Base-by-base conservation (phyloP, 192 early-diverging fungal genomes). In the Gaertneriomyces semiglobifer region DNA sequence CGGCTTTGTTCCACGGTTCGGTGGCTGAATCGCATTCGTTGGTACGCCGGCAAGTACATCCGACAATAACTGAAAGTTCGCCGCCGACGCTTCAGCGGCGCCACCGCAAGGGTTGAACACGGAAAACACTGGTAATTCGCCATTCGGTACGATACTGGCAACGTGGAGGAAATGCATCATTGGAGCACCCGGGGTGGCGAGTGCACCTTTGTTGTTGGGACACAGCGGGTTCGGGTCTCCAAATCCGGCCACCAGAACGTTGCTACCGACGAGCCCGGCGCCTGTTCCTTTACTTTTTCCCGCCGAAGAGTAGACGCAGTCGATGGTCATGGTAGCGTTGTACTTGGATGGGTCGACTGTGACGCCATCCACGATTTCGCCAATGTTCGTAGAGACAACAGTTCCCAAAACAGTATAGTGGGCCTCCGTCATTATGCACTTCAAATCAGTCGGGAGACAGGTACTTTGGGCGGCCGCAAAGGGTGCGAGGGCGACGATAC, bases 351-450 rank as follows among this genome's bases (percentile, higher is more conserved):
- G 41, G 41, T 6, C 18, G 14, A 38, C 16, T 12, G n/a, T 0
- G 25, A 33, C 33, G 55, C n/a, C 33, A 25, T 12, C 11, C 40
- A 12, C 42, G 41, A 60, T 63, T 14, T 40, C 20, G 68, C 57
- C 57, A 14, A 46, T 46, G 18, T 62, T 70, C 60, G 61, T 70
- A 9, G 52, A 38, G 39, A 55, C 16, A 43, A 70, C 60, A 11
- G 59, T 62, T 19, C 52, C 68, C 43, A 62, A 59, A 20, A 70
- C 41, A 33, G 68, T 63, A 60, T 70, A 70, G 40, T 70, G 68
- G 40, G 68, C 25, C 25, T 51, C 63, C 10, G 60, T 63, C 47
- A 54, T 63, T 8, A 63, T 25, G 48, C 62, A 63, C 48, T 50
- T 43, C 12, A 44, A 33, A 18, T 63, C 48, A 38, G 10, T 53